Evolutionary conservation across 2,329 filamentous ascomycete species (phyloP).

Genomic region (Leptographium radiaticola): DNA sequence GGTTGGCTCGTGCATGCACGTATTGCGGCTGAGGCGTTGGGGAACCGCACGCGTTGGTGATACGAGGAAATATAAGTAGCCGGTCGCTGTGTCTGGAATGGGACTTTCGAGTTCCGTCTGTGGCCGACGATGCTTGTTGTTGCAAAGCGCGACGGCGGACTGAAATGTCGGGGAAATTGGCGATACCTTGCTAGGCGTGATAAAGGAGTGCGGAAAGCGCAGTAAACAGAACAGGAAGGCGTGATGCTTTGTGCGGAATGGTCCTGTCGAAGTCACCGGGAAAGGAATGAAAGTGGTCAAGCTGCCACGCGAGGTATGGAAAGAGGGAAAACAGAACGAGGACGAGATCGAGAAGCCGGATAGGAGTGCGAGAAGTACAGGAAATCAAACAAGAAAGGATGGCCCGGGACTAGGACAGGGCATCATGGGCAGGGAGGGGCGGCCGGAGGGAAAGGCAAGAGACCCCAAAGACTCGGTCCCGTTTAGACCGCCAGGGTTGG

Average conservation of each 20-base stretch:
- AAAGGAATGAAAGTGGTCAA: neutral
- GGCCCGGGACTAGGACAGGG: conserved; percentile 3
- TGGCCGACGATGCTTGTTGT: neutral
- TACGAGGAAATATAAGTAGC: too few relatives aligned
- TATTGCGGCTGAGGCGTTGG: too few relatives aligned
- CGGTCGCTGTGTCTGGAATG: neutral
- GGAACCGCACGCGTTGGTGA: too few relatives aligned
- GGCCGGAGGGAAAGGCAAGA: neutral
- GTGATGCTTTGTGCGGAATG: neutral
- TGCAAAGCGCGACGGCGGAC: neutral
- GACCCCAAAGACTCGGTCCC: neutral
- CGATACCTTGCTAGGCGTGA: too few relatives aligned
- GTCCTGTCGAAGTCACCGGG: neutral
- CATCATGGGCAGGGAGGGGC: conserved; percentile 6
- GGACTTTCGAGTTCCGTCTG: neutral
- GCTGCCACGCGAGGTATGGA: neutral
- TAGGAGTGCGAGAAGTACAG: neutral
- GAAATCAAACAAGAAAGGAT: neutral
- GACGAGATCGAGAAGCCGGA: neutral
- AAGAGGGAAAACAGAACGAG: neutral
- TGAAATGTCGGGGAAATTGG: neutral
- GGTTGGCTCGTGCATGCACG: too few relatives aligned
- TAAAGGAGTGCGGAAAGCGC: too few relatives aligned
- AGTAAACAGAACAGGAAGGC: neutral
- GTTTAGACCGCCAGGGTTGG: neutral